These are phyloP conservation scores for Domatiomyces catenatus DNA, from an alignment of 2,329 filamentous ascomycete species.

Conservation along the genomic window DNA sequence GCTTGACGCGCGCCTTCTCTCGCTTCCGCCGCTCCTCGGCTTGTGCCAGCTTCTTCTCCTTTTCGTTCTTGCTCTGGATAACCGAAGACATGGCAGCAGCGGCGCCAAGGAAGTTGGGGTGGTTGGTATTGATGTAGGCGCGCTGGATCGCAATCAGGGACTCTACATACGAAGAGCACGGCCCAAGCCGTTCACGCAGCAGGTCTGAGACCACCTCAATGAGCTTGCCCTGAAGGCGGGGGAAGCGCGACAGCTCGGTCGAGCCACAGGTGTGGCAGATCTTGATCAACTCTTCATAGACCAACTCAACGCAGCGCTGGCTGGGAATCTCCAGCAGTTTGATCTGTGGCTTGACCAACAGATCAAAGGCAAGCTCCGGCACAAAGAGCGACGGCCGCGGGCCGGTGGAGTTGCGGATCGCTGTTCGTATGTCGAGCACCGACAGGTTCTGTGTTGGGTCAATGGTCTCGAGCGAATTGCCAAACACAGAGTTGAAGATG, in stretches of 20 bases:
- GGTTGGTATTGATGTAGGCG: conserved; percentile 98
- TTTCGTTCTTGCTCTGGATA: conserved; percentile 85
- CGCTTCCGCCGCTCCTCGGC: conserved; percentile 76
- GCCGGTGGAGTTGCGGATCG: conserved; percentile 94
- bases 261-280: conserved; percentile 98
- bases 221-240: conserved; percentile 83
- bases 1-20: conserved; percentile 68
- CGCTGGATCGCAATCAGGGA: conserved; percentile 94
- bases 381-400: conserved; percentile 92
- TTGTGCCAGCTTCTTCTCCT: conserved; percentile 64
- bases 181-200: conserved; percentile 77
- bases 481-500: conserved; percentile 98
- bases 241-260: conserved; percentile 80
- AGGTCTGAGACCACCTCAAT: conserved; percentile 97
- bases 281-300: conserved; percentile 98
- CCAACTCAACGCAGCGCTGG: conserved; percentile 90
- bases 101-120: conserved; percentile 93
- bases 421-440: conserved; percentile 85
- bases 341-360: conserved; percentile 96
- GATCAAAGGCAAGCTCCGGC: conserved; percentile 90
- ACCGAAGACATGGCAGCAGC: conserved; percentile 96
- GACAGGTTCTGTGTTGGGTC: conserved; percentile 93
- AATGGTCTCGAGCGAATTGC: conserved; percentile 87
- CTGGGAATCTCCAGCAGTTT: conserved; percentile 89
- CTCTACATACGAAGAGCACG: conserved; percentile 80